Evolutionary conservation across 805 yeast species (phyloP).

Genomic region (Candida pseudofarinosa): DNA sequence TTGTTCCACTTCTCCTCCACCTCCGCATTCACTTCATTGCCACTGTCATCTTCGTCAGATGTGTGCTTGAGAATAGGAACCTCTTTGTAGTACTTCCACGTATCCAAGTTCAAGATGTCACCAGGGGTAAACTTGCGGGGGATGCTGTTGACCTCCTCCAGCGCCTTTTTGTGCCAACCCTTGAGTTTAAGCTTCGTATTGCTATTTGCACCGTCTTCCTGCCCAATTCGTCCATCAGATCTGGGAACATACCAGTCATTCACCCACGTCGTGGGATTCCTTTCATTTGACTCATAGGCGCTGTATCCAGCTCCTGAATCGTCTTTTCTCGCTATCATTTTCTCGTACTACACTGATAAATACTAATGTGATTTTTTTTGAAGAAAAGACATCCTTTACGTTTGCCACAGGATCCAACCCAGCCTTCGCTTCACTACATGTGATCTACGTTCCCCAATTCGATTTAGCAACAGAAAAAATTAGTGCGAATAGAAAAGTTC

Average conservation of each 20-base stretch:
- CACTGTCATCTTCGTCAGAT: constrained; percentile 33
- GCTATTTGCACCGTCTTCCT: constrained; percentile 2
- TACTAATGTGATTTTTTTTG: neutral
- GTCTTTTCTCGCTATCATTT: neutral
- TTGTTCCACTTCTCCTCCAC: constrained; percentile 7
- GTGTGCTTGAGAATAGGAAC: constrained; percentile 52
- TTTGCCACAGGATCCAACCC: constrained; percentile 5
- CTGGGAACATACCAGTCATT: constrained; percentile 36
- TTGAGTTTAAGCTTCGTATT: constrained; percentile 18
- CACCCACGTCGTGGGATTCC: constrained; percentile 31
- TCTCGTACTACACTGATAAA: neutral
- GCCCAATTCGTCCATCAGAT: constrained; percentile 3
- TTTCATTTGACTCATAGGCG: neutral
- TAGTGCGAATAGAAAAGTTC: neutral
- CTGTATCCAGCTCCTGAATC: neutral
- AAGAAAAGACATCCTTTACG: neutral
- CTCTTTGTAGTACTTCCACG: constrained; percentile 28
- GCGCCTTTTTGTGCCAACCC: constrained; percentile 35
- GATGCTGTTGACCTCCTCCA: constrained; percentile 12
- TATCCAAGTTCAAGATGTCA: constrained; percentile 45
- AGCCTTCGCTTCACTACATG: neutral
- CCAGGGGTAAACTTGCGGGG: constrained; percentile 12
- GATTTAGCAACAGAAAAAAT: neutral
- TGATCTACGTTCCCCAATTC: neutral
- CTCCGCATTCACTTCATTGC: constrained; percentile 20